These are phyloP conservation scores for Parathielavia hyrcaniae DNA, from an alignment of 495 filamentous ascomycete species.

Conservation along the genomic window DNA sequence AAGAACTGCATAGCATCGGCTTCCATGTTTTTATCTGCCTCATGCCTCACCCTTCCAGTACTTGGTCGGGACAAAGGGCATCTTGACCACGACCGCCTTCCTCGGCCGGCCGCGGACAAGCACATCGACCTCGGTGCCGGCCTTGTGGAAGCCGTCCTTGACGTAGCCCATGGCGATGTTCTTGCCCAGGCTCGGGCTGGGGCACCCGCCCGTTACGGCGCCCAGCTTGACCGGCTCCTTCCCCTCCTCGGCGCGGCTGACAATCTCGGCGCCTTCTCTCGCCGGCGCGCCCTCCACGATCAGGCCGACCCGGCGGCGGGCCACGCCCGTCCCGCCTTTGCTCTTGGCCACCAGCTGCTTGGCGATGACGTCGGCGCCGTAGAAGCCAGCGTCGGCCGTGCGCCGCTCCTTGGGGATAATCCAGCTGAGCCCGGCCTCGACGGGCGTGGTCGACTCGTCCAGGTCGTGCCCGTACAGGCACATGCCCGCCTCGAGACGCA, in stretches of 20 bases:
- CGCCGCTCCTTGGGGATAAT: conserved; percentile 74
- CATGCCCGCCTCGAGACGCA: conserved; percentile 94
- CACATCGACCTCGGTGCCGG: conserved; percentile 76
- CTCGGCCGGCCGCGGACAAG: conserved; percentile 74
- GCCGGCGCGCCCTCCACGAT: conserved; percentile 82
- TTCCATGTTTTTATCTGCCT: background rate
- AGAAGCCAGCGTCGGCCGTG: conserved; percentile 54
- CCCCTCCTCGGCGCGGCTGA: conserved; percentile 40
- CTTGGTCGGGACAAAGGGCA: conserved; percentile 86
- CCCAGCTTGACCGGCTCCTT: conserved; percentile 46
- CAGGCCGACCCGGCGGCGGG: conserved; percentile 70
- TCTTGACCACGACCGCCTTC: conserved; percentile 75
- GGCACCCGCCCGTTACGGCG: conserved; percentile 79
- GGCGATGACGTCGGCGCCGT: conserved; percentile 68
- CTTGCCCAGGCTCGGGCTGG: conserved; percentile 73
- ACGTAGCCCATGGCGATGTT: conserved; percentile 98
- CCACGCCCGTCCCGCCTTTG: conserved; percentile 60
- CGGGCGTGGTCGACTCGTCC: conserved; percentile 80
- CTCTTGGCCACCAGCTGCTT: conserved; percentile 61
- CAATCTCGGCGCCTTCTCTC: conserved; percentile 77
- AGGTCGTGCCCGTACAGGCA: conserved; percentile 98
- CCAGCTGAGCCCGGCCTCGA: conserved; percentile 78
- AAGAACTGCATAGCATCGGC: no score
- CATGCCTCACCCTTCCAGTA: conserved; percentile 51
- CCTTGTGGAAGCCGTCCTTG: conserved; percentile 73